Base-by-base conservation (phyloP, 2,329 filamentous ascomycete species). In the Didymella arachidicola region DNA sequence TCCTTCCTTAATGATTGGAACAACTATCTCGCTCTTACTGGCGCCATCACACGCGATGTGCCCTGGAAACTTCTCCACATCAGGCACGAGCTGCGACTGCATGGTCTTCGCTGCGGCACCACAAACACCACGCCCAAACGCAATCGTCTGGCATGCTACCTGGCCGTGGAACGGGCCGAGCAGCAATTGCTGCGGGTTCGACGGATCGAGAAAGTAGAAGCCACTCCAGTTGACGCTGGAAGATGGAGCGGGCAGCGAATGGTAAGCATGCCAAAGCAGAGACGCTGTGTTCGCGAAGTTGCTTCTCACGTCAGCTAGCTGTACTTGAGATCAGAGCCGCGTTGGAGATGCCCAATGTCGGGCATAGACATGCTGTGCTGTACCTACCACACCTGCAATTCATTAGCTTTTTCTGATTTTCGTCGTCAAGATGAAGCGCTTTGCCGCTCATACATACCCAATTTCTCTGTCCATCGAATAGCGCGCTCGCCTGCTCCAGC, bases 21-120 rank as follows among this genome's bases (percentile, higher is more conserved):
- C 91, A 18, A 95, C 91, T 72, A 95, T 88, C 80, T 95, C 91
- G 72, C 91, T 93, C 78, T 81, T 85, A 69, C 86, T 91, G 57
- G 86, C 88, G 4, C 86, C 85, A 75, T 95, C 91, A 73, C 91
- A 94, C 10, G 91, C 90, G 71, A 95, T 93, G 73, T 94, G 91
- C 2, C 90, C 91, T 0, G 89, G 89, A 70, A 94, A 94, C 50
- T 79, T 71, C 42, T 91, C 87, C 7, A 95, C 90, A 73, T 95
- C 87, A 12, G 81, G 78, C 0, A 84, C 81, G 2, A 93, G 74
- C 77, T 91, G 89, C 11, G 90, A 93, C 59, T 78, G 72, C 43
- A 78, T 77, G 3, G 80, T 83, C 25, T 82, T 72, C 1, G 90
- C 91, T 0, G 90, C 90, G 7, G 85, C 79, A 2, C 91, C 91